Evolutionary conservation across 2,329 filamentous ascomycete species (phyloP).

Genomic region (Calonectria fujianensis): DNA sequence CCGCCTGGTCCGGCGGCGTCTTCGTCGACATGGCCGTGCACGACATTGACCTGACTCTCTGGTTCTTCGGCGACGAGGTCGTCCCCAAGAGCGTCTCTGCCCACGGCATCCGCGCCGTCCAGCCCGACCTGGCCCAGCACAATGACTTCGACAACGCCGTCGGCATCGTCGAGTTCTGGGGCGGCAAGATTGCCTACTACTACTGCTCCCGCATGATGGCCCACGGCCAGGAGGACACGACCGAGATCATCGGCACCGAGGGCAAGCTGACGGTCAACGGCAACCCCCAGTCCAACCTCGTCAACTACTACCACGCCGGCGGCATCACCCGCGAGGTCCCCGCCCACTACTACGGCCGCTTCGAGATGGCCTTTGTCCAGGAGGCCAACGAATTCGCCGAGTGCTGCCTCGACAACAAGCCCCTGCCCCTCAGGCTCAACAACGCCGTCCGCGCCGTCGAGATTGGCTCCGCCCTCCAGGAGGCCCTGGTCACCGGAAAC

Average conservation of each 20-base stretch:
- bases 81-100: conserved; percentile 54
- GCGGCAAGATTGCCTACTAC: conserved; percentile 78
- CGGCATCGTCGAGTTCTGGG: conserved; percentile 79
- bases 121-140: conserved; percentile 53
- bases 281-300: conserved; percentile 71
- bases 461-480: conserved; percentile 40
- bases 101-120: conserved; percentile 55
- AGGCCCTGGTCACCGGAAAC: conserved; percentile 34
- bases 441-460: conserved; percentile 39
- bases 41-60: conserved; percentile 70
- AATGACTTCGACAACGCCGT: conserved; percentile 58
- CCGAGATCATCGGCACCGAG: conserved; percentile 80
- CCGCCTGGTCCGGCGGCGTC: conserved; percentile 78
- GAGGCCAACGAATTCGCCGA: conserved; percentile 78
- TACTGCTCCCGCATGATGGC: conserved; percentile 81
- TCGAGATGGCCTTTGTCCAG: conserved; percentile 76
- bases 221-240: conserved; percentile 79
- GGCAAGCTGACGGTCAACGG: conserved; percentile 78
- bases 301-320: conserved; percentile 71
- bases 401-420: conserved; percentile 67
- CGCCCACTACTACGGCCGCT: conserved; percentile 76
- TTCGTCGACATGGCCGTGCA: conserved; percentile 83
- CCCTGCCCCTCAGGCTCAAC: conserved; percentile 55
- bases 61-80: conserved; percentile 56
- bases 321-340: conserved; percentile 73